phyloP scores from a whole-genome alignment of 176 grass and related monocot genomes.

The Rhipidocladum racemiflorum region DNA sequence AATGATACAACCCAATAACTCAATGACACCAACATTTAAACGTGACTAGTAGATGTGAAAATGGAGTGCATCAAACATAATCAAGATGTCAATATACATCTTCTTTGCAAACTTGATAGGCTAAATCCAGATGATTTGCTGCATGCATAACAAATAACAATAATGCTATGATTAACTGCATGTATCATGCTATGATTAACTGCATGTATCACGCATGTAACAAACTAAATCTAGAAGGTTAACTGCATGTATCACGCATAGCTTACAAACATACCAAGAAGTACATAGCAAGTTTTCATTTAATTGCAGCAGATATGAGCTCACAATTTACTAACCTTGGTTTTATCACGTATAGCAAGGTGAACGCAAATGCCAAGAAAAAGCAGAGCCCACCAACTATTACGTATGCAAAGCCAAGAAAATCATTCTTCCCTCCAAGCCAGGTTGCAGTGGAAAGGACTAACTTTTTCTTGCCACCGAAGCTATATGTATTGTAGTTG shows the following conservation, averaged over 20 bases:
- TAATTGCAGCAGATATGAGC: neutral
- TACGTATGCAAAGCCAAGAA: slow-evolving; percentile 76
- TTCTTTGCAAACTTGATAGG: slow-evolving; percentile 5
- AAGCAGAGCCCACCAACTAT: slow-evolving; percentile 77
- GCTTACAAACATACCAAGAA: slow-evolving; percentile 9
- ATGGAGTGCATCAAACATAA: slow-evolving; percentile 1
- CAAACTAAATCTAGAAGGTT: slow-evolving; percentile 17
- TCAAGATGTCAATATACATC: neutral
- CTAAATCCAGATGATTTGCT: slow-evolving; percentile 11
- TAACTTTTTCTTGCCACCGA: slow-evolving; percentile 77
- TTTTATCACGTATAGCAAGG: slow-evolving; percentile 73
- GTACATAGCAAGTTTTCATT: slow-evolving; percentile 6
- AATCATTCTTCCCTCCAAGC: slow-evolving; percentile 87
- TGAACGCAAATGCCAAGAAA: slow-evolving; percentile 67
- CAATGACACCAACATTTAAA: neutral
- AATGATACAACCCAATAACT: neutral
- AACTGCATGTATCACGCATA: neutral
- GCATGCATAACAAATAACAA: neutral
- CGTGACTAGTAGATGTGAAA: neutral
- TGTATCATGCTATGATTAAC: neutral
- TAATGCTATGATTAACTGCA: neutral
- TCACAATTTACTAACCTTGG: slow-evolving; percentile 61
- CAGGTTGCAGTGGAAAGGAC: slow-evolving; percentile 88
- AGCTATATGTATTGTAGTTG: slow-evolving; percentile 87
- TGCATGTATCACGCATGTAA: neutral